These are phyloP conservation scores for Colletotrichum sp. DNA, from an alignment of 2,329 filamentous ascomycete genomes.

Conservation along the genomic window DNA sequence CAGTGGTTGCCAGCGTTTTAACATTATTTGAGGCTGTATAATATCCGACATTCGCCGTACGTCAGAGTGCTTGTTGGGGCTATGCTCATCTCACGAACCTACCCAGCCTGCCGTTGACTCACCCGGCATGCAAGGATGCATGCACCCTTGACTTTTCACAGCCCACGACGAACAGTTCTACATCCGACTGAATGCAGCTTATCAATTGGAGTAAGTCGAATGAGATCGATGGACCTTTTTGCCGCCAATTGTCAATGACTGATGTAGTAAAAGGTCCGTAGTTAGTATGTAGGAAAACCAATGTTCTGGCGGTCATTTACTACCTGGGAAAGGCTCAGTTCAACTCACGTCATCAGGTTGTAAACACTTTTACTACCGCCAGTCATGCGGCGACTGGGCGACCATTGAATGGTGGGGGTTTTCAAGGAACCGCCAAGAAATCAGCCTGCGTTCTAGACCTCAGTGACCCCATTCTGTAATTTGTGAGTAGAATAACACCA, in stretches of 20 bases:
- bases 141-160: not conserved
- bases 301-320: too few relatives aligned
- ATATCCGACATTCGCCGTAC: not conserved
- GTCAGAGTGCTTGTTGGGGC: not conserved
- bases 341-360: too few relatives aligned
- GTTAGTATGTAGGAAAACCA: too few relatives aligned
- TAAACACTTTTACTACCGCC: accelerated
- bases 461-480: too few relatives aligned
- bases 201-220: not conserved
- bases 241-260: not conserved
- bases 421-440: too few relatives aligned
- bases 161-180: not conserved
- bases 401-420: too few relatives aligned
- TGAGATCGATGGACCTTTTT: not conserved
- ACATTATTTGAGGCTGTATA: not conserved
- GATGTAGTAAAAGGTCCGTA: too few relatives aligned
- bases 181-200: accelerated
- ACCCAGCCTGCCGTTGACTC: not conserved
- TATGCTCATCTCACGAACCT: not conserved
- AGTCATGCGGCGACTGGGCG: too few relatives aligned
- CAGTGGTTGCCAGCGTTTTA: not conserved
- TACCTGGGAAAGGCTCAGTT: too few relatives aligned
- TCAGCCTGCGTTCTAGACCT: too few relatives aligned
- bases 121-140: not conserved
- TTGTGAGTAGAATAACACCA: too few relatives aligned